Evolutionary conservation across 1,139 yeast genomes (phyloP), one percentile per base, ranked within the genome.

Genomic region (Magnusiomyces paraingens): DNA sequence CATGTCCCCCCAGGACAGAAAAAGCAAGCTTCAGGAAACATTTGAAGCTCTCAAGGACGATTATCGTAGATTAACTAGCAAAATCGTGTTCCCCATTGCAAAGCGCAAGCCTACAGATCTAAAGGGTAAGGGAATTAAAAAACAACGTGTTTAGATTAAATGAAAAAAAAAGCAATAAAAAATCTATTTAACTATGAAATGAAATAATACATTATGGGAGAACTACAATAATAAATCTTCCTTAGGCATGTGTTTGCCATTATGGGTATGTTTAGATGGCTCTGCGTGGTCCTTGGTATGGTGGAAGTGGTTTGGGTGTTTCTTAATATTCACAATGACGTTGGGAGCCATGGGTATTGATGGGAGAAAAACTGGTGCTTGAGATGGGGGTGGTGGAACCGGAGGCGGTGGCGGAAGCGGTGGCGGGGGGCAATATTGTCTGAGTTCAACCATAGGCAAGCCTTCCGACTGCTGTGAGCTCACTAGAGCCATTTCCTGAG

Each of bases 11-110:
- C 75, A 81, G 1, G 82, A 83, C 18, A 76, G 80, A 58, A 76
- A 77, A 59, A 88, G 83, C 61, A 86, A 86, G 64, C 71, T 91
- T 32, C 90, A 88, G 55, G 83, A 84, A 5, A 93, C 96, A 0
- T 90, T 82, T 63, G 77, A 77, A 55, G 73, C 83, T 14, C 74
- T 88, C 56, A 81, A 80, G 53, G 84, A 80, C 50, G 95, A 88
- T 62, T 90, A 88, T 68, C 67, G 69, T 54, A 72, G 94, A 17
- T 74, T 87, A 48, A 70, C 80, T 57, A 73, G 72, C 11, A 76
- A 85, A 8, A 78, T 86, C 20, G 69, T 72, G 15, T 86, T 86
- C 69, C 83, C 85, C 2, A 74, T 83, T 55, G 81, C 22, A 20
- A 39, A 45, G n/a, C 18, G 48, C 29, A 45, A 45, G 20, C 21